Evolutionary conservation across 78 protist genomes (phyloP), one percentile per base, ranked within the genome.

Genomic region (Kipferlia bialata): DNA sequence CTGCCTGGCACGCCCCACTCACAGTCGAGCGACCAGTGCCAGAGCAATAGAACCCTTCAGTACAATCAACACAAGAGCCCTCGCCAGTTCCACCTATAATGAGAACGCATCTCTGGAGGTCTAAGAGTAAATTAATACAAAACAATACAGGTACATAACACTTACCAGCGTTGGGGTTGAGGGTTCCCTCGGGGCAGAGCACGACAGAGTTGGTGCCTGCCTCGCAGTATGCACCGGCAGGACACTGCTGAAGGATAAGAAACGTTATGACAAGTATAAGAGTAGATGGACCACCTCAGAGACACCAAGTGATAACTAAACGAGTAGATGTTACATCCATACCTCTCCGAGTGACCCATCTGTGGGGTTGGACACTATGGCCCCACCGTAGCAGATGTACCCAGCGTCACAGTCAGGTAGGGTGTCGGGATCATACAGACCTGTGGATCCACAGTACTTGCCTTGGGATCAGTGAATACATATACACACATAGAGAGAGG

Each of bases 391-490:
- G 55, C 82, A 76, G 76, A 53, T 61, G 37, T 26, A 20, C 17
- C 82, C 82, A 16, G 56, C 51, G 24, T 6, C 55, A 51, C 82
- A 76, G n/a, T n/a, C n/a, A n/a, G n/a, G n/a, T n/a, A n/a, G n/a
- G n/a, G n/a, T n/a, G n/a, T n/a, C n/a, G n/a, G 44, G 20, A 62
- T 60, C 15, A 15, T 15, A 5, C 60, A 1, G 60, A 16, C 29
- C 16, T 6, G 56, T 57, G 34, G 58, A 64, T 41, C 64, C n/a
- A 36, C 63, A 59, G 63, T 59, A 59, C 63, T 26, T 29, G 34
- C 63, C 63, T n/a, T n/a, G n/a, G n/a, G n/a, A n/a, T n/a, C n/a
- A n/a, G 16, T 59, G 33, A 18, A 37, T 59, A 18, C 63, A n/a
- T n/a, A n/a, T n/a, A n/a, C n/a, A n/a, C n/a, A n/a, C n/a, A n/a